Evolutionary conservation across 208 protist genomes (phyloP).

Genomic region (Angomonas deanei): DNA sequence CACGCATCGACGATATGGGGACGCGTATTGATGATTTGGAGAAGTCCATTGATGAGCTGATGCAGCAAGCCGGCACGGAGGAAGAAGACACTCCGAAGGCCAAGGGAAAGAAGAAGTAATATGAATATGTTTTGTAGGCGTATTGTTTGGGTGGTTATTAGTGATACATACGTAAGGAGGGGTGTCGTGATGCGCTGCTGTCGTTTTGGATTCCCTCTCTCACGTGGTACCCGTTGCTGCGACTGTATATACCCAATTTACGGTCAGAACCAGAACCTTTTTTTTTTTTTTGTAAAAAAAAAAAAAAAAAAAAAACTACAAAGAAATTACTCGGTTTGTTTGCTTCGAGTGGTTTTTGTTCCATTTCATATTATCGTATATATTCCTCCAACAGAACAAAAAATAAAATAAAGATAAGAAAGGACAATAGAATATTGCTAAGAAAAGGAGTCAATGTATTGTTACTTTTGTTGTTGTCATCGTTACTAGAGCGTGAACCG

Average conservation of each 20-base stretch:
- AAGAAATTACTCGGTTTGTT: neutral
- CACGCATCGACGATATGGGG: conserved; percentile 93
- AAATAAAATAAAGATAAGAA: neutral
- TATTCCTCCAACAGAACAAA: neutral
- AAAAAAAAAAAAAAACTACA: neutral
- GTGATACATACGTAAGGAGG: too few species aligned
- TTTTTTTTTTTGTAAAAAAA: too few species aligned
- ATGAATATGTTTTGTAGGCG: too few species aligned
- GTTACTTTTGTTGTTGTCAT: neutral
- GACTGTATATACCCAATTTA: too few species aligned
- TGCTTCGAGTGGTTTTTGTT: too few species aligned
- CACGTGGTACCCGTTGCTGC: too few species aligned
- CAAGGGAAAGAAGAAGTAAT: conserved; percentile 18
- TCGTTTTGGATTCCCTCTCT: too few species aligned
- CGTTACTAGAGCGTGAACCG: too few species aligned
- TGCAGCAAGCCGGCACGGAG: conserved; percentile 91
- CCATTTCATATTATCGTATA: too few species aligned
- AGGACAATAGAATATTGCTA: neutral
- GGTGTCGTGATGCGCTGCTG: too few species aligned
- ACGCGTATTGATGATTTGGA: conserved; percentile 91
- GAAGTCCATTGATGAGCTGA: conserved; percentile 91
- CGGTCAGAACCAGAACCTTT: too few species aligned
- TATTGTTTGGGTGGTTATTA: too few species aligned
- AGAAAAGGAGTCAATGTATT: neutral
- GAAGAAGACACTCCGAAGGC: conserved; percentile 43